Evolutionary conservation across 2,329 filamentous ascomycete species (phyloP), one percentile per base, ranked within the genome.

Genomic region (Tolypocladium paradoxum): DNA sequence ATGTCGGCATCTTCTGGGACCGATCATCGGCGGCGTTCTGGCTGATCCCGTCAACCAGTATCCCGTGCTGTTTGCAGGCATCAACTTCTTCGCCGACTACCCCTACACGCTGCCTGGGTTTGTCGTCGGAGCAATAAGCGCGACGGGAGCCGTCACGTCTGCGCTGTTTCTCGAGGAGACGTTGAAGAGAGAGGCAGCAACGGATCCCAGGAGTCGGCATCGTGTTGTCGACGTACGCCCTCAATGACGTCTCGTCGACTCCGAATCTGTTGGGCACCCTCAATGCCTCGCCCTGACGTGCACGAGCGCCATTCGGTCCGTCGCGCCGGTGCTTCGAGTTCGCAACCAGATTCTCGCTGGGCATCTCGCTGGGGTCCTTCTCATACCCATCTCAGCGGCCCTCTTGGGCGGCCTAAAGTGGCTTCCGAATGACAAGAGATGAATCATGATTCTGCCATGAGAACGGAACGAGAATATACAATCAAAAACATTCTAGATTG

Each of bases 241-340:
- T 92, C 34, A 92, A 92, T 65, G 86, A 91, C 54, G 79, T 87
- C 2, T 77, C 83, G 0, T 88, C 88, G 0, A 81, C 76, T 11
- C 76, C 81, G 1, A 72, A 74, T 43, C 78, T 82, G 0, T 71
- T 92, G 11, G 87, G 84, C 0, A 89, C 82, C 0, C 70, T 93
- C 31, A 92, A 92, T 60, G 84, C 84, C 52, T 72, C 3, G 68
- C 69, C 0, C 34, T 92, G 54, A 85, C 85, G 0, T 61, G 82
- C 0, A 68, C 73, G 0, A 83, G 82, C 57, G 83, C 72, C 0
- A 70, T 88, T 33, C 75, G 88, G 16, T 77, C 87, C 0, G 73
- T 91, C 40, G 76, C 78, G 0, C 88, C 88, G 0, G 85, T 81
- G 0, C 60, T 82, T 0, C 83, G 87, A 1, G 82, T 83, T 3